These are phyloP conservation scores for Phalaenopsis hybrid DNA, from an alignment of 116 monocot genomes.

Conservation along the genomic window DNA sequence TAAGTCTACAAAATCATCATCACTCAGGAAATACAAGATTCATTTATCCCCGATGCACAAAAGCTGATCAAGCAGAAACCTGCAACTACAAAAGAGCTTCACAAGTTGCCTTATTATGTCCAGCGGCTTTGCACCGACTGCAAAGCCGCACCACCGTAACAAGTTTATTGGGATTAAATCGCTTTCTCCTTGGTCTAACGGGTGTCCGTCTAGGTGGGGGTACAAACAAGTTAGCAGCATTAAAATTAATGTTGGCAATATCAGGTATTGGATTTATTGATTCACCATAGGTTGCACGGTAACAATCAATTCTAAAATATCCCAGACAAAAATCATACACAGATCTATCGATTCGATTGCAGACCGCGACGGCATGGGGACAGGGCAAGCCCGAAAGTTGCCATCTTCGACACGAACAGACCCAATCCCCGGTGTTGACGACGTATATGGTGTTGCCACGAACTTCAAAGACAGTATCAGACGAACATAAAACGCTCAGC, in stretches of 20 bases:
- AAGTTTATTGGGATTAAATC: constrained; percentile 20
- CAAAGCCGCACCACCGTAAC: constrained; percentile 18
- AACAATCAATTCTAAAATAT: constrained; percentile 22
- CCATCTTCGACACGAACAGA: constrained; percentile 34
- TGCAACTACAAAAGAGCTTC: constrained; percentile 20
- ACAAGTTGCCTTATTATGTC: constrained; percentile 34
- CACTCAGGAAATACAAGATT: neutral
- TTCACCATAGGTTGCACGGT: constrained; percentile 20
- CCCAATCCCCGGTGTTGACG: constrained; percentile 21
- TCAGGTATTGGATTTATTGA: constrained; percentile 29
- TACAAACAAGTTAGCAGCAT: constrained; percentile 4
- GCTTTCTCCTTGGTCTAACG: constrained; percentile 21
- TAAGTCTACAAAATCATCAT: neutral
- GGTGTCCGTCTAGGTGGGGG: constrained; percentile 13
- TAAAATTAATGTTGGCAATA: constrained; percentile 4
- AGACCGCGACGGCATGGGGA: constrained; percentile 24
- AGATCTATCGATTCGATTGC: constrained; percentile 18
- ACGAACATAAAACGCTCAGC: constrained; percentile 27
- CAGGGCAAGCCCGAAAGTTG: constrained; percentile 35
- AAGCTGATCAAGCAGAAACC: neutral
- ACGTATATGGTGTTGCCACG: constrained; percentile 21
- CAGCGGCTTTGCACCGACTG: constrained; percentile 25
- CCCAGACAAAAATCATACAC: constrained; percentile 27
- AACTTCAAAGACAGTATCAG: constrained; percentile 30
- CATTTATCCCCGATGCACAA: neutral